Evolutionary conservation across 192 early-diverging fungal genomes (phyloP).

Genomic region (Rhizophagus prolifer): DNA sequence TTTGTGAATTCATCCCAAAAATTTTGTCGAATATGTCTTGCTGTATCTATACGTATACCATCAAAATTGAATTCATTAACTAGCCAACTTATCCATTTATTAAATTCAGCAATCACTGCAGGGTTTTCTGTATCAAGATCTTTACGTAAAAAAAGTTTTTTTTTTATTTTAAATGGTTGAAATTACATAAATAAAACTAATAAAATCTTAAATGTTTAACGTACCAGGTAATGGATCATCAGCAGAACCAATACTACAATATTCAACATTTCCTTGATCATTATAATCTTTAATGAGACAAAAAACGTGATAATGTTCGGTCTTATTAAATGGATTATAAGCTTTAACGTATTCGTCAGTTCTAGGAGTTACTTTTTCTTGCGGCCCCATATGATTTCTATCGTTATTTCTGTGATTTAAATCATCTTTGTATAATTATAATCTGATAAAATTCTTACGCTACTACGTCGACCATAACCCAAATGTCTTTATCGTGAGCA

Average conservation of each 20-base stretch:
- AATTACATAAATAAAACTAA: neutral
- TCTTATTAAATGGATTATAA: slow-evolving; percentile 7
- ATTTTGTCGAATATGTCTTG: slow-evolving; percentile 39
- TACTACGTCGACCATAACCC: slow-evolving; percentile 50
- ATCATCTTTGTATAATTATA: too few relatives aligned
- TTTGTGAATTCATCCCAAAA: slow-evolving; percentile 43
- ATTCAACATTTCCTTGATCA: slow-evolving; percentile 29
- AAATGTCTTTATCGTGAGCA: slow-evolving; percentile 42
- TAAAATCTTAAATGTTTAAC: neutral
- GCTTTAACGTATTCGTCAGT: neutral
- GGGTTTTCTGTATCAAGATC: slow-evolving; percentile 43
- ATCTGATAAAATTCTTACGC: slow-evolving; percentile 8
- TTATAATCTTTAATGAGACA: neutral
- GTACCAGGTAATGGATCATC: slow-evolving; percentile 30
- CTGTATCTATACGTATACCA: slow-evolving; percentile 48
- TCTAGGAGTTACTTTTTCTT: neutral
- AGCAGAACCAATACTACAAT: slow-evolving; percentile 29
- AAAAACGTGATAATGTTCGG: slow-evolving; percentile 1
- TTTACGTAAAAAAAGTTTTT: neutral
- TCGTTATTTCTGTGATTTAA: too few relatives aligned
- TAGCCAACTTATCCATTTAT: slow-evolving; percentile 29
- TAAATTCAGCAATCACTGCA: slow-evolving; percentile 29
- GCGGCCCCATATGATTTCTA: slow-evolving; percentile 15
- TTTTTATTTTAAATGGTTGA: neutral
- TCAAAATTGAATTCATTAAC: slow-evolving; percentile 40